Evolutionary conservation across 768 basidiomycete species (phyloP), one percentile per base, ranked within the genome.

Genomic region (Mycena vulgaris): DNA sequence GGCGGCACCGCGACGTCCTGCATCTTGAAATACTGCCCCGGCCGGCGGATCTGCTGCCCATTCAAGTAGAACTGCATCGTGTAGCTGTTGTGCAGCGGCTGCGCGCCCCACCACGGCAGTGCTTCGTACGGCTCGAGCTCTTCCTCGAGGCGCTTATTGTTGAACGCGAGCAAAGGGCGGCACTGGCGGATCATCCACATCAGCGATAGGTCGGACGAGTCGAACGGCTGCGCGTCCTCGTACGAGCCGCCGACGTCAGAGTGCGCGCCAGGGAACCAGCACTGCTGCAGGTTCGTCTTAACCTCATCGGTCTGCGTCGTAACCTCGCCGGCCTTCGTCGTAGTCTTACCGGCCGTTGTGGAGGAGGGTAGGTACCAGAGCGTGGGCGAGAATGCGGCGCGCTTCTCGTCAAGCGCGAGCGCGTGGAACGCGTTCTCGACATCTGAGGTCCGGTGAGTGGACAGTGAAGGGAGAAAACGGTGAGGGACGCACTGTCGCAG

Each of bases 201-300:
- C 25, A 77, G 69, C n/a, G 73, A 40, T 3, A 73, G 37, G 31
- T 75, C 72, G 30, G 68, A 42, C 48, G 48, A 51, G 48, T 51
- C 48, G 21, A 25, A 51, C n/a, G 71, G 66, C 63, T 68, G 63
- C 40, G 63, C 63, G 27, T 31, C 56, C 25, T 35, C 63, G 9
- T 69, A 76, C 27, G 71, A 64, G n/a, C 73, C 75, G 7, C 73
- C 71, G 16, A 71, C 63, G 49, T 75, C 75, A 7, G 75, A 73
- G 45, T 79, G 78, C 21, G 55, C 69, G 2, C 79, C 79, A 1
- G 77, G 63, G 49, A 80, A 78, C 77, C 77, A 80, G 0, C 63
- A 53, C 69, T 79, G 59, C 37, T 70, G 25, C 13, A 65, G 49
- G 14, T 64, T 19, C n/a, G 51, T 51, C 23, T 70, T 37, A n/a